Evolutionary conservation across 2,329 filamentous ascomycete genomes (phyloP).

Genomic region (Cercospora sp.): DNA sequence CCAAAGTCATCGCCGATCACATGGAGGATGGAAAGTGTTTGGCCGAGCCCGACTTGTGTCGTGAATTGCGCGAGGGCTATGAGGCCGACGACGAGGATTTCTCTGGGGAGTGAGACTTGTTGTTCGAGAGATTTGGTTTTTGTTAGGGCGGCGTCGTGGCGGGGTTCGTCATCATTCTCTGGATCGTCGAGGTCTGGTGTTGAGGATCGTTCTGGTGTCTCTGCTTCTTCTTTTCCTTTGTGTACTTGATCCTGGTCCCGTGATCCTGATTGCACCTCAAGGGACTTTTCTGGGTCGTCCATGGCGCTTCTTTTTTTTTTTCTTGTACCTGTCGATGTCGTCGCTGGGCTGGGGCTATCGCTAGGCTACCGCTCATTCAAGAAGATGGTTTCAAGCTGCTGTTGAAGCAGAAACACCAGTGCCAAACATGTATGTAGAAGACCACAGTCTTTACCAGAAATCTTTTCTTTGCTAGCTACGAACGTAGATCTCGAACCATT

Average conservation of each 20-base stretch:
- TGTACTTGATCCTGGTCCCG: not conserved
- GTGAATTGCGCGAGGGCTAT: conserved; percentile 36
- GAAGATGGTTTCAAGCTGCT: not conserved
- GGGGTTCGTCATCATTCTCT: conserved; percentile 11
- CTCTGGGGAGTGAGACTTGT: conserved; percentile 34
- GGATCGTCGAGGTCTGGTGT: conserved; percentile 17
- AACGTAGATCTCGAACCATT: not conserved
- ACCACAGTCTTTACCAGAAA: not conserved
- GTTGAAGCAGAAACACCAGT: not conserved
- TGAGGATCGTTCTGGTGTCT: conserved; percentile 17
- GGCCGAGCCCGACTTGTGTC: conserved; percentile 33
- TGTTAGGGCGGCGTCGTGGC: conserved; percentile 8
- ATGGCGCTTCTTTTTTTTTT: not conserved
- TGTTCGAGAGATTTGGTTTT: conserved; percentile 31
- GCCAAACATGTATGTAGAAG: not conserved
- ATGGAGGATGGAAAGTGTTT: conserved; percentile 37
- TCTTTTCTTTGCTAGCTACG: not conserved
- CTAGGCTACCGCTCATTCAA: no score
- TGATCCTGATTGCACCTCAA: not conserved
- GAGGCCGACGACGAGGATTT: conserved; percentile 34
- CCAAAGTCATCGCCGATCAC: conserved; percentile 47
- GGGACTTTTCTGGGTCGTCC: not conserved
- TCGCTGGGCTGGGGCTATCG: no score
- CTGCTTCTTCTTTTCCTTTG: conserved; percentile 20
- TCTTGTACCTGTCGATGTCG: no score